Evolutionary conservation across 177 flowering plant genomes (phyloP), one percentile per base, ranked within the genome.

Genomic region (Vitis hybrid): DNA sequence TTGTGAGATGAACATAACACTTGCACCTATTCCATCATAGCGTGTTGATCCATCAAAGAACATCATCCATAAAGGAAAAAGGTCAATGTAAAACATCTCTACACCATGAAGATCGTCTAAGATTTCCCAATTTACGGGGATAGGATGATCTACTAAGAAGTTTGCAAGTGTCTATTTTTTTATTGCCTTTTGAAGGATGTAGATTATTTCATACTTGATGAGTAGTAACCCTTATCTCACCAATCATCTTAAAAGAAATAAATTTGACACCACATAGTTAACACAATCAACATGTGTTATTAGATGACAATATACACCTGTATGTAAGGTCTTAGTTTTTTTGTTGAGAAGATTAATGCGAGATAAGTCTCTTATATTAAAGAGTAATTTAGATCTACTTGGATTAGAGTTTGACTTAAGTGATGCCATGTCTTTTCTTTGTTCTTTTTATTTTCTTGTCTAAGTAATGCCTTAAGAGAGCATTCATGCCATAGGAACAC

Each of bases 111-210:
- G 3, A 6, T 12, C 26, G 12, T 59, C 13, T 2, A 0, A 59
- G 2, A 67, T 6, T 15, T 67, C 75, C 59, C 48, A 73, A 18
- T 73, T 45, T 5, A 9, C 45, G 0, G 55, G 66, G 39, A 73
- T 67, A 3, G 59, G 71, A 39, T 67, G 71, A 53, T 62, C 56
- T 2, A 49, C 57, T 4, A 73, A 22, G 34, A 73, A 73, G 3
- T 68, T 26, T 6, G 63, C 65, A 8, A 74, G 19, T 2, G 51
- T 63, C 55, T 74, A 45, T 15, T 65, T 60, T 22, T 73, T 73
- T 2, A 73, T 62, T 4, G 71, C 72, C 4, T 73, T 73, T 39
- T 22, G 60, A 5, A 55, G 50, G 5, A 61, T 19, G 29, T 12
- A 73, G 3, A n/a, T 22, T 9, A 55, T 68, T 13, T 68, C 68